phyloP scores from a whole-genome alignment of 768 basidiomycete genomes.

The Asterophora parasitica region DNA sequence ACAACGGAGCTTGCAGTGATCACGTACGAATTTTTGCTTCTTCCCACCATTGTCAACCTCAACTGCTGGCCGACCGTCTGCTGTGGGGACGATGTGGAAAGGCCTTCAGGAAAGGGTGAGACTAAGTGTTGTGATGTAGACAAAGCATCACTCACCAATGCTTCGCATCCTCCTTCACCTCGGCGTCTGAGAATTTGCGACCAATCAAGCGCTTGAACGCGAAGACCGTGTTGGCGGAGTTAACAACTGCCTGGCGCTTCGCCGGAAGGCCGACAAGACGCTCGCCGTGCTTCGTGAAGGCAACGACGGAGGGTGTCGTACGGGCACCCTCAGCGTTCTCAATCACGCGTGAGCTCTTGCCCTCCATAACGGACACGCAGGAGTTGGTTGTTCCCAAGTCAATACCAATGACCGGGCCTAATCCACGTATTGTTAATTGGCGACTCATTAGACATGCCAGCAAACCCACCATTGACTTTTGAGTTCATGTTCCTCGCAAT shows the following conservation, averaged over 20 bases:
- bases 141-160: constrained; percentile 57
- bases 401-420: constrained; percentile 91
- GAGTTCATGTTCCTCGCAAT: constrained; percentile 94
- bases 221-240: constrained; percentile 89
- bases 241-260: constrained; percentile 96
- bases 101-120: constrained; percentile 46
- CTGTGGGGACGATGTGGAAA: constrained; percentile 68
- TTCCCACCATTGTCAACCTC: constrained; percentile 86
- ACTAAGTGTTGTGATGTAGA: background rate
- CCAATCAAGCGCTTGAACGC: constrained; percentile 95
- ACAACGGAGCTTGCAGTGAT: too few relatives aligned
- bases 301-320: constrained; percentile 97
- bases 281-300: constrained; percentile 98
- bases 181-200: constrained; percentile 87
- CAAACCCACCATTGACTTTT: constrained; percentile 76
- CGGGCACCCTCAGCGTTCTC: constrained; percentile 98
- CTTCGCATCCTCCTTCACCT: constrained; percentile 86
- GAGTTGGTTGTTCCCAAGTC: constrained; percentile 94
- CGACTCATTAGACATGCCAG: constrained; percentile 8
- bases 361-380: constrained; percentile 94
- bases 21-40: constrained; percentile 69
- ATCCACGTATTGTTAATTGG: background rate
- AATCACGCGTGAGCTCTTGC: constrained; percentile 88
- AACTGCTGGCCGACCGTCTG: constrained; percentile 74
- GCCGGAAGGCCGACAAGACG: constrained; percentile 94